These are phyloP conservation scores for Pyrenophora teres DNA, from an alignment of 2,329 filamentous ascomycete genomes.

Conservation along the genomic window DNA sequence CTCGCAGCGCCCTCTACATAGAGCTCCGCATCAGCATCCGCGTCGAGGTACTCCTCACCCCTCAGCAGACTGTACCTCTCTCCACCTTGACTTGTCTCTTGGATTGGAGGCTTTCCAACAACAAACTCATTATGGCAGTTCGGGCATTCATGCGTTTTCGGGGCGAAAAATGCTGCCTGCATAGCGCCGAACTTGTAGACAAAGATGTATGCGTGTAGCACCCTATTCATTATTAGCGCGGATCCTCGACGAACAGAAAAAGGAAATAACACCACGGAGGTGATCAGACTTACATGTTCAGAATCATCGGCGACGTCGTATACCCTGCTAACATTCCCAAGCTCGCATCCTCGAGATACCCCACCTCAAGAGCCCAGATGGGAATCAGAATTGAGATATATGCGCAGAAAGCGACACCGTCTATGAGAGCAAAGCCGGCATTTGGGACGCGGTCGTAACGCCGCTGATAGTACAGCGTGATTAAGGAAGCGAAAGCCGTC, in stretches of 20 bases:
- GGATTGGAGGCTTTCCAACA: neutral
- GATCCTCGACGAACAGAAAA: neutral
- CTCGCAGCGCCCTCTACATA: conserved; percentile 10
- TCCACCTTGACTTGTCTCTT: conserved; percentile 4
- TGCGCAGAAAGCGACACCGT: conserved; percentile 1
- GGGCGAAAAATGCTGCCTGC: neutral
- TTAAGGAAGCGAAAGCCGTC: conserved; percentile 10
- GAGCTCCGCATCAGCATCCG: conserved; percentile 18
- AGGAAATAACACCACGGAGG: neutral
- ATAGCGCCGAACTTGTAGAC: conserved; percentile 7
- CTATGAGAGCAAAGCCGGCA: conserved; percentile 9
- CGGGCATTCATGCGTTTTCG: conserved; percentile 19
- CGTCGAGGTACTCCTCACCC: conserved; percentile 24
- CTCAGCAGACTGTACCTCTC: conserved; percentile 24
- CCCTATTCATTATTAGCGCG: conserved; percentile 6
- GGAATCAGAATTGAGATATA: conserved; percentile 20
- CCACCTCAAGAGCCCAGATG: conserved; percentile 18
- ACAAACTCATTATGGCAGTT: conserved; percentile 21
- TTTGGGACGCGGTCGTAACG: conserved; percentile 5
- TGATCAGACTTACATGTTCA: conserved; percentile 22
- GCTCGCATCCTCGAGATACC: conserved; percentile 1
- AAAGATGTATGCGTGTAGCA: conserved; percentile 18
- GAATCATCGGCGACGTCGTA: conserved; percentile 23
- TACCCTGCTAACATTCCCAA: conserved; percentile 22
- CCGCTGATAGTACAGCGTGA: conserved; percentile 5